Percentiles rank a stretch among this genome's conserved stretches.
Conservation (phyloP, 1,284 basidiomycete species). For the Coniophora puteana region DNA sequence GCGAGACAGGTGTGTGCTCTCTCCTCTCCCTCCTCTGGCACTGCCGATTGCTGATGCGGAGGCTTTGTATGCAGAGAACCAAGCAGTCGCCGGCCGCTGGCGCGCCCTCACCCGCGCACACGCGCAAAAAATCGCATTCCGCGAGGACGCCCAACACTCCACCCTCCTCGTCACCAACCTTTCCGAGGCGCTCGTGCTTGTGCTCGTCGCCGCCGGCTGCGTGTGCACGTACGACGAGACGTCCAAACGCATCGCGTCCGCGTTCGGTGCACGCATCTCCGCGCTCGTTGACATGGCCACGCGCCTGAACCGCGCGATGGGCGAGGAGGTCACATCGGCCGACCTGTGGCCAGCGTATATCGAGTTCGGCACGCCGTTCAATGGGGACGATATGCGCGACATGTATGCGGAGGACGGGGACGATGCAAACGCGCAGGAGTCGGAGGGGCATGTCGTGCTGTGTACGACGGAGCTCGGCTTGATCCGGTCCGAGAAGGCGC, state of each 20-base stretch:
- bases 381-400: constrained; percentile 41
- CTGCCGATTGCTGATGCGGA: constrained; percentile 7
- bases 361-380: constrained; percentile 35
- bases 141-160: constrained; percentile 30
- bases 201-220: constrained; percentile 41
- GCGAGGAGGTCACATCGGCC: constrained; percentile 48
- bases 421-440: constrained; percentile 8
- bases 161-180: constrained; percentile 33
- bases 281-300: constrained; percentile 38
- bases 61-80: constrained; percentile 49
- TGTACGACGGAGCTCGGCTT: constrained; percentile 37
- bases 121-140: constrained; percentile 32
- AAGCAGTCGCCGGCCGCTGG: constrained; percentile 50
- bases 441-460: constrained; percentile 20
- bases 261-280: constrained; percentile 37
- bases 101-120: constrained; percentile 45
- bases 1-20: constrained; percentile 36
- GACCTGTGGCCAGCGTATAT: constrained; percentile 42
- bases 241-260: constrained; percentile 24
- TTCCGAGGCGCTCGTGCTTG: constrained; percentile 36
- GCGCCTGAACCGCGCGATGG: constrained; percentile 44
- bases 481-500: constrained; percentile 23
- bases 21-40: neutral
- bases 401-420: constrained; percentile 22
- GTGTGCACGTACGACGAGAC: constrained; percentile 23